A percentile compares a stretch with the other conserved stretches of the same genome.
Evolutionary conservation across 371 early-diverging fungal species (phyloP).

Genomic region (Mycotypha africana): DNA sequence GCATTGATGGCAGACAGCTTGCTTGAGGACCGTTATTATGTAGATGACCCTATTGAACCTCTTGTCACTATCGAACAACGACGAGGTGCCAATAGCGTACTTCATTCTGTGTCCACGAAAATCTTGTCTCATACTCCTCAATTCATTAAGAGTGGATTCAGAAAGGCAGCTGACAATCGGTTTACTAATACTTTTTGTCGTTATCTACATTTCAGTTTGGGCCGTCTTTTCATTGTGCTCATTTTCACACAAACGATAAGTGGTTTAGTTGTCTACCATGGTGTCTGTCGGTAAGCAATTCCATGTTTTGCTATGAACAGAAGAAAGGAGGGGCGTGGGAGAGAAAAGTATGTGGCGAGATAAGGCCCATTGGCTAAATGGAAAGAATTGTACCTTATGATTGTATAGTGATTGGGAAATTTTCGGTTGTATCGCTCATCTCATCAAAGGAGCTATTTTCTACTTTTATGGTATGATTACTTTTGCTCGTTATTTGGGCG

Average conservation of each 20-base stretch:
- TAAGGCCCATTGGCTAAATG: too few species aligned
- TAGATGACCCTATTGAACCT: too few species aligned
- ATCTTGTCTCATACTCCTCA: constrained; percentile 6
- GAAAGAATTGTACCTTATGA: too few species aligned
- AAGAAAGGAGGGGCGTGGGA: too few species aligned
- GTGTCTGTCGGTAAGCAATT: constrained; percentile 18
- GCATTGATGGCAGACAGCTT: neutral
- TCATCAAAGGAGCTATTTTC: constrained; percentile 49
- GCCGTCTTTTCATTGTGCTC: constrained; percentile 24
- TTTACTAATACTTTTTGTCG: constrained; percentile 28
- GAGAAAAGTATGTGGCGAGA: too few species aligned
- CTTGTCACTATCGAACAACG: too few species aligned
- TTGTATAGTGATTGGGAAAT: too few species aligned
- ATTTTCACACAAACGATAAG: constrained; percentile 31
- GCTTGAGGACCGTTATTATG: constrained; percentile 12
- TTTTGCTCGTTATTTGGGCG: constrained; percentile 42
- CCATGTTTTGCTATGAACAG: too few species aligned
- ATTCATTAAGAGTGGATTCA: constrained; percentile 18
- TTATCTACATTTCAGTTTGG: constrained; percentile 17
- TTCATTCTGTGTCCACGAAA: constrained; percentile 1
- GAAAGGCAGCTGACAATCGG: constrained; percentile 21
- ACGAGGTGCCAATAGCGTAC: too few species aligned
- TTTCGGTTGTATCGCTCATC: constrained; percentile 42
- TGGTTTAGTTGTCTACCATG: constrained; percentile 32
- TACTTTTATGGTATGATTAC: constrained; percentile 43